Evolutionary conservation across 1,284 basidiomycete species (phyloP), one percentile per base, ranked within the genome.

Genomic region (Vanrija pseudolonga): DNA sequence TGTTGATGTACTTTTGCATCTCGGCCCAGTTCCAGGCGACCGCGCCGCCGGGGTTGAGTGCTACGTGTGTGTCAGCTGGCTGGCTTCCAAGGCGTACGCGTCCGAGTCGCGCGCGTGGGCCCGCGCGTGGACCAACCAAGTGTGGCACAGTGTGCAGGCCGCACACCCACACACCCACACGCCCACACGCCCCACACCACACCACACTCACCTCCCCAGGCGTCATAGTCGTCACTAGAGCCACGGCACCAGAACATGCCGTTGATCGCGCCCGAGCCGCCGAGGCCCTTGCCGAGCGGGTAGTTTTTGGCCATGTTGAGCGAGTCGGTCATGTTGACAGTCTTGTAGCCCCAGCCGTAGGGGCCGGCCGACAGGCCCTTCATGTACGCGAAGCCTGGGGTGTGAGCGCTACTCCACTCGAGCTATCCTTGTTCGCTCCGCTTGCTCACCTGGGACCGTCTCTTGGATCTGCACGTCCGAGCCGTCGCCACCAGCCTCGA

Each of bases 401-500:
- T 15, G 39, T 40, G n/a, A 40, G 39, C 39, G 4, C 20, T 20
- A 8, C 14, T 6, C 8, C 26, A 8, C 7, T 26, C 26, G n/a
- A n/a, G n/a, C n/a, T n/a, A n/a, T n/a, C n/a, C n/a, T 43, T 20
- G 14, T 6, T 43, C 42, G 22, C 20, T n/a, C n/a, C n/a, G n/a
- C n/a, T n/a, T 12, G 60, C 81, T 76, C 14, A 69, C 72, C 74
- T n/a, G 74, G 71, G 45, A 80, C 76, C 62, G 81, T 76, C 44
- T 76, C 71, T 61, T 71, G 44, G 23, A 69, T 62, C 24, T 59
- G 46, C 40, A 81, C 80, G 2, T 79, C 79, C 45, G 80, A 77
- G 1, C 85, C 85, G 38, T 83, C 79, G 40, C 80, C 80, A n/a
- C 87, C 87, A 5, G 86, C 86, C 68, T 89, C 87, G 51, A 88